A percentile compares a stretch with the other conserved stretches of the same genome.
Evolutionary conservation across 805 yeast genomes (phyloP).

Genomic region (Ogataea zsoltii): DNA sequence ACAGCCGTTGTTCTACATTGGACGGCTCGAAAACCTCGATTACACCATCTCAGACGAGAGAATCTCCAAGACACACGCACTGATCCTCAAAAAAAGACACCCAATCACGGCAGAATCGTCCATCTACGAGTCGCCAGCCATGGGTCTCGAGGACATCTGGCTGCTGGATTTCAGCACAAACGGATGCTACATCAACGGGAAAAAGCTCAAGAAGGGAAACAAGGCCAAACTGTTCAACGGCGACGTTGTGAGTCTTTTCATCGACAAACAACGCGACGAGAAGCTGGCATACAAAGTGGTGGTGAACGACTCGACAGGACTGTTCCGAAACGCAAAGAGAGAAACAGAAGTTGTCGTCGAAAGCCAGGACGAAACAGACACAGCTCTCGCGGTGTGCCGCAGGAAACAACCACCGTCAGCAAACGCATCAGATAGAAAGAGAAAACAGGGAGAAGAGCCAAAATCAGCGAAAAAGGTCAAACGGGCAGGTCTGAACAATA

Average conservation of each 20-base stretch:
- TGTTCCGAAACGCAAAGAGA: slow-evolving; percentile 51
- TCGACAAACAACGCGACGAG: slow-evolving; percentile 55
- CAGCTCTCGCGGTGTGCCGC: slow-evolving; percentile 2
- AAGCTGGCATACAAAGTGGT: slow-evolving; percentile 54
- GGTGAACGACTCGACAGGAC: slow-evolving; percentile 62
- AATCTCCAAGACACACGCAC: slow-evolving; percentile 83
- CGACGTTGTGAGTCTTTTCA: slow-evolving; percentile 65
- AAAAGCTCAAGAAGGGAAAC: slow-evolving; percentile 57
- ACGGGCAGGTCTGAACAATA: slow-evolving; percentile 25
- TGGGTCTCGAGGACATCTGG: slow-evolving; percentile 74
- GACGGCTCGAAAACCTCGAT: slow-evolving; percentile 67
- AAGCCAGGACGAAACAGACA: slow-evolving; percentile 24
- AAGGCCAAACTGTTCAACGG: slow-evolving; percentile 63
- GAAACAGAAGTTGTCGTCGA: slow-evolving; percentile 19
- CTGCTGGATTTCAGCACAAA: slow-evolving; percentile 78
- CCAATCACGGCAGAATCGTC: slow-evolving; percentile 52
- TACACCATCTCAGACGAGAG: slow-evolving; percentile 67
- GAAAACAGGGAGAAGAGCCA: slow-evolving; percentile 7
- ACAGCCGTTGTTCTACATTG: slow-evolving; percentile 65
- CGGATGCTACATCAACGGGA: slow-evolving; percentile 69
- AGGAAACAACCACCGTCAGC: slow-evolving; percentile 7
- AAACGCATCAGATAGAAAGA: slow-evolving; percentile 10
- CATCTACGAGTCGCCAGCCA: slow-evolving; percentile 66
- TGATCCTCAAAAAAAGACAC: slow-evolving; percentile 62
- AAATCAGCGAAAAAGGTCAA: slow-evolving; percentile 17